phyloP scores from a whole-genome alignment of 2,329 filamentous ascomycete species.

The Penicillium sp. region DNA sequence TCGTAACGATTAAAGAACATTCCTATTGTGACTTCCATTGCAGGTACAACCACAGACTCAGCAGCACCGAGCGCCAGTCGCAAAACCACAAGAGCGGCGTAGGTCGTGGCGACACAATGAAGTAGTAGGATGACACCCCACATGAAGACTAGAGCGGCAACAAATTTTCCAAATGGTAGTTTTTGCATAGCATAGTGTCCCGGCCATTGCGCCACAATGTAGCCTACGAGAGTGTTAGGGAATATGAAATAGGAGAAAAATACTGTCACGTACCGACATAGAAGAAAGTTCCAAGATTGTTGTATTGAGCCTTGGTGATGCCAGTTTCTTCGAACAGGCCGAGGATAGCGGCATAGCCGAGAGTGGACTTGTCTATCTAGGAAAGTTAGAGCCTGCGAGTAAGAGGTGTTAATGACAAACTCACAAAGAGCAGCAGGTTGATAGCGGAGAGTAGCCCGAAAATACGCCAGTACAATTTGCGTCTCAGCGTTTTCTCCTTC shows the following conservation, averaged over 20 bases:
- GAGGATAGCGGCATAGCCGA: constrained; percentile 36
- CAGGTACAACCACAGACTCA: constrained; percentile 34
- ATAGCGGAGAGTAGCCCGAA: constrained; percentile 29
- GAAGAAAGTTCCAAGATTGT: constrained; percentile 38
- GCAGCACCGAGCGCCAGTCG: constrained; percentile 32
- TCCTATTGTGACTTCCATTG: constrained; percentile 38
- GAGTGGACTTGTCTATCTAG: constrained; percentile 37
- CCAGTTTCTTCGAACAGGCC: constrained; percentile 38
- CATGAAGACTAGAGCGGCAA: constrained; percentile 22
- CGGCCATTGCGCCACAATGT: constrained; percentile 32
- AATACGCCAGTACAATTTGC: constrained; percentile 30
- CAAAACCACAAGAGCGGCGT: constrained; percentile 32
- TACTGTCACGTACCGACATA: constrained; percentile 29
- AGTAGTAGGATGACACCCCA: constrained; percentile 35
- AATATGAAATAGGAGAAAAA: too few relatives aligned
- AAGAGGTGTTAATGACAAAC: constrained; percentile 2
- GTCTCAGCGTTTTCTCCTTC: constrained; percentile 24
- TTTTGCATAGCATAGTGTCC: constrained; percentile 38
- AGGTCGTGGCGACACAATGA: constrained; percentile 29
- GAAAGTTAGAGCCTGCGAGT: neutral
- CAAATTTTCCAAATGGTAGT: constrained; percentile 33
- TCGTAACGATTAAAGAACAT: constrained; percentile 41
- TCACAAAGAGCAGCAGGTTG: constrained; percentile 34
- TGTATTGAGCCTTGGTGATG: constrained; percentile 33
- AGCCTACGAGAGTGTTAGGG: constrained; percentile 21